Conservation (phyloP, 805 yeast genomes). For the Yarrowia porcina region DNA sequence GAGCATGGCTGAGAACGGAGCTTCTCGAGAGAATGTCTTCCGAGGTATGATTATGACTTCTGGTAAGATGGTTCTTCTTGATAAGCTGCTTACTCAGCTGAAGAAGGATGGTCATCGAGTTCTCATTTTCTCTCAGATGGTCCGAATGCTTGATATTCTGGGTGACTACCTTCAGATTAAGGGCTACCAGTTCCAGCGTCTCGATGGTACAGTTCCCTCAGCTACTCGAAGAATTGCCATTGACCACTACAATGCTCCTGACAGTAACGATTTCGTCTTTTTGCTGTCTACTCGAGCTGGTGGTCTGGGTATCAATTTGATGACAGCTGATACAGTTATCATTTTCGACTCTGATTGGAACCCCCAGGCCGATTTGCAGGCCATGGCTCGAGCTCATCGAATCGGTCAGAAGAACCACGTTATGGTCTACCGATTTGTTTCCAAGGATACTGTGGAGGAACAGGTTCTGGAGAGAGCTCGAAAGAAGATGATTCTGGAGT, state of each 20-base stretch:
- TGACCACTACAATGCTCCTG: conserved; percentile 94
- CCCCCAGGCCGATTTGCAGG: conserved; percentile 98
- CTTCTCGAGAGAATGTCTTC: conserved; percentile 71
- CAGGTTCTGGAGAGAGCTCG: conserved; percentile 95
- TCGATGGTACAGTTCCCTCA: conserved; percentile 96
- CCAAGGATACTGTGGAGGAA: conserved; percentile 97
- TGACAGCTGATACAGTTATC: conserved; percentile 99
- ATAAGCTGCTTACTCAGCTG: conserved; percentile 78
- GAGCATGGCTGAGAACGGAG: conserved; percentile 44
- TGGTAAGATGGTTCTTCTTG: conserved; percentile 96
- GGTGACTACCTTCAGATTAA: conserved; percentile 89
- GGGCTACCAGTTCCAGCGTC: conserved; percentile 83
- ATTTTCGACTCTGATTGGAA: conserved; percentile 99
- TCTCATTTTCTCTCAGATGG: conserved; percentile 95
- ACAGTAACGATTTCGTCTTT: conserved; percentile 86
- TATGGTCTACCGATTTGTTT: conserved; percentile 94
- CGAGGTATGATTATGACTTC: conserved; percentile 96
- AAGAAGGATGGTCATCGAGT: conserved; percentile 95
- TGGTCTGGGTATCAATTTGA: conserved; percentile 94
- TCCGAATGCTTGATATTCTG: conserved; percentile 86
- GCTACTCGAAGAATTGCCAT: conserved; percentile 90
- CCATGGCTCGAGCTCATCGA: conserved; percentile 99
- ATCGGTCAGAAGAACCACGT: conserved; percentile 99
- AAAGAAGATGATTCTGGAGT: conserved; percentile 96
- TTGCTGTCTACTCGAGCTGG: conserved; percentile 95